A percentile compares a stretch with the other conserved stretches of the same genome.
Conservation (phyloP, 768 basidiomycete genomes). For the Suillus lakei region DNA sequence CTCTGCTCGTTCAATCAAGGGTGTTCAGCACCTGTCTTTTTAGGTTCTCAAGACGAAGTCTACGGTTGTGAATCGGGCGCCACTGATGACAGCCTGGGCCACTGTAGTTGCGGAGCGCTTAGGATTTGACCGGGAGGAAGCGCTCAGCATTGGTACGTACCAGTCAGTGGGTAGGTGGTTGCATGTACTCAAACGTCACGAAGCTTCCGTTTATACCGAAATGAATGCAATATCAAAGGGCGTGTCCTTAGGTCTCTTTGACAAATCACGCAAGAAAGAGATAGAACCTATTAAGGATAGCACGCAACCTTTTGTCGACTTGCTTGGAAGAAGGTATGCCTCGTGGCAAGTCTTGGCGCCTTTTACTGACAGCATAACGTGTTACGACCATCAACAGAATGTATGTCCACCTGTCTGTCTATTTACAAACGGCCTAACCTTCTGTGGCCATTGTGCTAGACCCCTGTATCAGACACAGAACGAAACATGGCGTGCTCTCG, state of each 20-base stretch:
- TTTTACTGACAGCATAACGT: slow-evolving; percentile 2
- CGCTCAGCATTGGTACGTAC: slow-evolving; percentile 83
- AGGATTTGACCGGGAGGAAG: slow-evolving; percentile 88
- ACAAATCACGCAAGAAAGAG: slow-evolving; percentile 55
- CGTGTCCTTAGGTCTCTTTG: slow-evolving; percentile 78
- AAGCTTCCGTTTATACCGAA: slow-evolving; percentile 92
- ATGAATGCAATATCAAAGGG: slow-evolving; percentile 90
- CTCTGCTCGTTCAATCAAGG: background rate
- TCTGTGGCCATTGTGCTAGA: slow-evolving; percentile 41
- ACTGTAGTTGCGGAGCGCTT: slow-evolving; percentile 83
- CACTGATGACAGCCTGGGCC: slow-evolving; percentile 95
- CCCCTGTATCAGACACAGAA: slow-evolving; percentile 76
- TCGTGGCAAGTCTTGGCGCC: background rate
- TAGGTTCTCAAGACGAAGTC: slow-evolving; percentile 66
- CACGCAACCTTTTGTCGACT: slow-evolving; percentile 82
- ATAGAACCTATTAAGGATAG: slow-evolving; percentile 59
- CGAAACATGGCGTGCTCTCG: slow-evolving; percentile 84
- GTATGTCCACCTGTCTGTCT: slow-evolving; percentile 36
- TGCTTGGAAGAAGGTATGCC: slow-evolving; percentile 76
- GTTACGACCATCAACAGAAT: slow-evolving; percentile 33
- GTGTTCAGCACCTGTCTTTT: slow-evolving; percentile 8
- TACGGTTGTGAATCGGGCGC: slow-evolving; percentile 86
- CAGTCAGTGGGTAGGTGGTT: background rate
- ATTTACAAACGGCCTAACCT: background rate
- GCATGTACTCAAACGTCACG: slow-evolving; percentile 3